phyloP scores from a whole-genome alignment of 495 filamentous ascomycete genomes.

The Xylaria longipes region DNA sequence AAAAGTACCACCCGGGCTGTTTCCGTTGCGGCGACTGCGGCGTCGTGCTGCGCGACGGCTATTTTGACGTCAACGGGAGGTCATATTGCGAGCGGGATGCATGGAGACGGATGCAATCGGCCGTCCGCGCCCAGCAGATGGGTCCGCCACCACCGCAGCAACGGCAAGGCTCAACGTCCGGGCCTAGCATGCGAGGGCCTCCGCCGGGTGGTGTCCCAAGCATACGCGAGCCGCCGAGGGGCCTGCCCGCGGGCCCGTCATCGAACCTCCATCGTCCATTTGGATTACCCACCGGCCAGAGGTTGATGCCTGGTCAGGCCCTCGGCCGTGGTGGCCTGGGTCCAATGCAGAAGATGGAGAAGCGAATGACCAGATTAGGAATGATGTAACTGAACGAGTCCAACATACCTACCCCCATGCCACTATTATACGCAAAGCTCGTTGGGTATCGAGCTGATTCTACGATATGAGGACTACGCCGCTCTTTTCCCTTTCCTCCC shows the following conservation, averaged over 20 bases:
- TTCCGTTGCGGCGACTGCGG: conserved; percentile 77
- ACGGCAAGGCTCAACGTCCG: conserved; percentile 41
- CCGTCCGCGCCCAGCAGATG: conserved; percentile 35
- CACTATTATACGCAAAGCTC: background rate
- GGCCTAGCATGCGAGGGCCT: conserved; percentile 41
- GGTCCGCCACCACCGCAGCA: conserved; percentile 33
- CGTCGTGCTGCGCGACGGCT: conserved; percentile 66
- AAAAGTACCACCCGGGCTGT: conserved; percentile 87
- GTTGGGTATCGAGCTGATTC: background rate
- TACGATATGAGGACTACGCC: conserved; percentile 18
- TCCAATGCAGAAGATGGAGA: conserved; percentile 62
- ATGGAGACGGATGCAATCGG: conserved; percentile 61
- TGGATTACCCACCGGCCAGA: conserved; percentile 39
- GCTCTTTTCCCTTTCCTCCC: background rate
- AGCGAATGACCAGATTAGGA: conserved; percentile 83
- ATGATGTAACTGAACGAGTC: conserved; percentile 68
- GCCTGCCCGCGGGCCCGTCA: conserved; percentile 43
- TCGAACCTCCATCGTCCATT: conserved; percentile 35
- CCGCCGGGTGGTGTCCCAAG: conserved; percentile 25
- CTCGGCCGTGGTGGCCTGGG: conserved; percentile 35
- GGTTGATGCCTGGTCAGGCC: conserved; percentile 42
- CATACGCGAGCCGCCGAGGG: conserved; percentile 36
- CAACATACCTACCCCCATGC: background rate
- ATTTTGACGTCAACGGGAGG: conserved; percentile 59
- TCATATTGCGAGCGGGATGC: conserved; percentile 89